These are phyloP conservation scores for Gnomoniopsis smithogilvyi DNA, from an alignment of 2,329 filamentous ascomycete species.

Conservation along the genomic window DNA sequence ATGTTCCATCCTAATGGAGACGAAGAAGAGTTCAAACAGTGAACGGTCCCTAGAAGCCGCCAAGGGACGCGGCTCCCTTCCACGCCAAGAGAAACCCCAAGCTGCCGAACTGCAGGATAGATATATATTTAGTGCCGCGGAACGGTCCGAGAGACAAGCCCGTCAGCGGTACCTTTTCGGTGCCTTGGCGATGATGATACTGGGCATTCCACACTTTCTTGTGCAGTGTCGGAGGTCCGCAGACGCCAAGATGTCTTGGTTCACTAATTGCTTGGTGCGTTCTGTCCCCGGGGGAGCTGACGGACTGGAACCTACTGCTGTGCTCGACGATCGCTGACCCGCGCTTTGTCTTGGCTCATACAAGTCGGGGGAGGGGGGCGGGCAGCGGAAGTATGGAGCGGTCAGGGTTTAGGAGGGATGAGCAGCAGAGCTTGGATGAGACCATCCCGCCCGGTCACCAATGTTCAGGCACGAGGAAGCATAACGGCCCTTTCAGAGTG, in stretches of 20 bases:
- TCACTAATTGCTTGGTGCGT: not conserved
- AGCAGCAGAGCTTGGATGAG: too few species aligned
- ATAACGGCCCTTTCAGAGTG: too few species aligned
- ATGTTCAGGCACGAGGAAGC: too few species aligned
- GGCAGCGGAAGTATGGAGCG: not conserved
- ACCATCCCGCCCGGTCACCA: too few species aligned
- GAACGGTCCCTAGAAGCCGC: not conserved
- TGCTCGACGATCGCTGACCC: not conserved
- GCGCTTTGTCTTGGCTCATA: not conserved
- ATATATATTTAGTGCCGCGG: not conserved
- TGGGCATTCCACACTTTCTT: not conserved
- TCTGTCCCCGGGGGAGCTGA: not conserved
- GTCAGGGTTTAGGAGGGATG: not conserved
- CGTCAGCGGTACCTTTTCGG: not conserved
- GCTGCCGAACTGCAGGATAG: too few species aligned
- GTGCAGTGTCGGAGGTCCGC: too few species aligned
- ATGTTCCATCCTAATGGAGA: not conserved
- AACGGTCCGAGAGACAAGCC: constrained; percentile 7
- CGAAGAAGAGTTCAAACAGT: not conserved
- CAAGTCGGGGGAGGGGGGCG: not conserved
- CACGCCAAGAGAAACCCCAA: not conserved
- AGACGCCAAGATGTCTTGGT: not conserved
- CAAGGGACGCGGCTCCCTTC: not conserved
- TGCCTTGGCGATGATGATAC: not conserved
- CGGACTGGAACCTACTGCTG: not conserved